Conservation (phyloP, 176 grass and related monocot genomes). For the Thinopyrum elongatum region DNA sequence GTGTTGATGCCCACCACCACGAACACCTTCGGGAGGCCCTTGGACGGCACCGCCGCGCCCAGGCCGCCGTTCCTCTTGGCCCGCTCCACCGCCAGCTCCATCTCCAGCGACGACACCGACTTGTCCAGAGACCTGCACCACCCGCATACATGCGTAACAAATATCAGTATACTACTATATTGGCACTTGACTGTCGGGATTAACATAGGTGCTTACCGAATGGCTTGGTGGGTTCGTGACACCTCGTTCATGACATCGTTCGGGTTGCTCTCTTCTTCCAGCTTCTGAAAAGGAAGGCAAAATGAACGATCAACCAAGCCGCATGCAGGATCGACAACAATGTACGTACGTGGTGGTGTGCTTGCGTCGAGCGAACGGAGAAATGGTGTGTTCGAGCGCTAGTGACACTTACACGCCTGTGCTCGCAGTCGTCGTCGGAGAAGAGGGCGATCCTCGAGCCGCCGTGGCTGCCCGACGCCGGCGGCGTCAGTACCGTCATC, state of each 20-base stretch:
- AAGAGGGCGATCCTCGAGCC: slow-evolving; percentile 37
- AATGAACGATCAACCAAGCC: neutral
- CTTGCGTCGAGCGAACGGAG: neutral
- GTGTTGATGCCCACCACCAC: slow-evolving; percentile 77
- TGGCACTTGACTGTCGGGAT: neutral
- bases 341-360: neutral
- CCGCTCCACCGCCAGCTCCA: slow-evolving; percentile 56
- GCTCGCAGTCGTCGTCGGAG: slow-evolving; percentile 51
- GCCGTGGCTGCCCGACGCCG: neutral
- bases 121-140: slow-evolving; percentile 56
- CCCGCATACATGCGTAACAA: no score
- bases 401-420: slow-evolving; percentile 28
- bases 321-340: neutral
- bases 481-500: slow-evolving; percentile 20
- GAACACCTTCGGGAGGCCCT: slow-evolving; percentile 50
- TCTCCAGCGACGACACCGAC: slow-evolving; percentile 62
- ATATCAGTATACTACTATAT: neutral
- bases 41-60: slow-evolving; percentile 8
- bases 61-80: slow-evolving; percentile 37
- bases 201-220: neutral
- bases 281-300: slow-evolving; percentile 30
- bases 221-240: slow-evolving; percentile 49
- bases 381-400: neutral
- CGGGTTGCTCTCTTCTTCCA: slow-evolving; percentile 43
- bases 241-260: slow-evolving; percentile 65